Evolutionary conservation across 768 basidiomycete genomes (phyloP), one percentile per base, ranked within the genome.

Genomic region (Kwoniella dejecticola): DNA sequence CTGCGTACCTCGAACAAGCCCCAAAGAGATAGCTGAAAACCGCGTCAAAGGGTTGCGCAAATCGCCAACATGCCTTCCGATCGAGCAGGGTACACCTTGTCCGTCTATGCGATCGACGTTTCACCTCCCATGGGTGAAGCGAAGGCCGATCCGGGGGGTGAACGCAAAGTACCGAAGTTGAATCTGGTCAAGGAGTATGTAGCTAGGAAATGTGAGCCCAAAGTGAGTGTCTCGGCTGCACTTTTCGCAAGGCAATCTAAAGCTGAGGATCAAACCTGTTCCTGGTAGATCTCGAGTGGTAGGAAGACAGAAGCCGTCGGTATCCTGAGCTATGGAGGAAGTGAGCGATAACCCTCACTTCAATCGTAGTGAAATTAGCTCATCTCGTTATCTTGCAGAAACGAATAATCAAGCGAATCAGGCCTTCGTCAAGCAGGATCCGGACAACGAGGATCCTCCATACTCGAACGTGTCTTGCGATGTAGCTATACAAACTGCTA

Each of bases 301-400:
- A 83, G 94, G 41, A 96, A 95, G 81, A 97, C 94, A 10, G 94
- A 95, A 73, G 87, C 91, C 73, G 91, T 91, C 74, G 90, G 91
- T n/a, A 85, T 97, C 27, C 83, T 96, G 47, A 79, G 88, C 2
- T 92, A 91, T 71, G 94, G 91, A n/a, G 86, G 90, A 77, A 85
- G 91, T 85, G 40, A 57, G 76, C 67, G 27, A 69, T 27, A 27
- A 4, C 13, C 33, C 46, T 3, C 29, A 29, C 6, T 15, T 41
- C 46, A 12, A 46, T 24, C 8, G 19, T 17, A 15, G 1, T 1
- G n/a, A 31, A n/a, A n/a, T n/a, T n/a, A n/a, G n/a, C 19, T 29
- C 30, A 42, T 8, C 41, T 42, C 11, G 19, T 42, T 19, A 42
- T 42, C 23, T 7, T 30, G 15, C 44, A 77, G 78, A 62, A 12